Conservation (phyloP, 2,329 filamentous ascomycete genomes). For the Whalleya microplaca region DNA sequence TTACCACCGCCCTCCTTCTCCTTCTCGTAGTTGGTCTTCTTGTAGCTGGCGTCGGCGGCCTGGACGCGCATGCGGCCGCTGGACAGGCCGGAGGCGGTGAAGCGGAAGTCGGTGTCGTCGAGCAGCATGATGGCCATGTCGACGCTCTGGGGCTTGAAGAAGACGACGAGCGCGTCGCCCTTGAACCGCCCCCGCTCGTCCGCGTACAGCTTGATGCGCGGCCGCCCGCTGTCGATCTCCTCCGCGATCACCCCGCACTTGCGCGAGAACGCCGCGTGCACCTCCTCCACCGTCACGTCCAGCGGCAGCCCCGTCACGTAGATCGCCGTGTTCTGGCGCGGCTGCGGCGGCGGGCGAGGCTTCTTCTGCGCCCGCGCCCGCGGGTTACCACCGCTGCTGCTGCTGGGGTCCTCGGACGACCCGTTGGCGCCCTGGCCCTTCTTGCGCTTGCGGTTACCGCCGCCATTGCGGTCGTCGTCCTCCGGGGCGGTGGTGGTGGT, state of each 20-base stretch:
- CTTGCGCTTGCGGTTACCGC: constrained; percentile 40
- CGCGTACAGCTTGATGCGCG: constrained; percentile 90
- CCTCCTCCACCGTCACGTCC: constrained; percentile 79
- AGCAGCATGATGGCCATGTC: constrained; percentile 79
- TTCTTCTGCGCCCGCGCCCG: constrained; percentile 48
- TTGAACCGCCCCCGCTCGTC: constrained; percentile 85
- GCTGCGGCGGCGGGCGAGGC: constrained; percentile 52
- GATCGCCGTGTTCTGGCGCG: constrained; percentile 80
- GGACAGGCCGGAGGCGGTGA: constrained; percentile 54
- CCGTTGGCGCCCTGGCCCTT: constrained; percentile 39
- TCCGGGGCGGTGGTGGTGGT: too few relatives aligned
- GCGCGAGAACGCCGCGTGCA: constrained; percentile 78
- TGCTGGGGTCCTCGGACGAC: constrained; percentile 30
- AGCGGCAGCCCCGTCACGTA: constrained; percentile 87
- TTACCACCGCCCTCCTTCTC: too few relatives aligned
- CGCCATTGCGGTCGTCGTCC: constrained; percentile 38
- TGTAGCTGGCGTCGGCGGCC: constrained; percentile 87
- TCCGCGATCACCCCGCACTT: constrained; percentile 92
- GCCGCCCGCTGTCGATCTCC: constrained; percentile 84
- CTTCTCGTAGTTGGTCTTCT: constrained; percentile 75
- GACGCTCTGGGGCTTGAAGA: constrained; percentile 95
- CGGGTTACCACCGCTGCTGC: too few relatives aligned
- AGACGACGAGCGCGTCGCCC: constrained; percentile 89
- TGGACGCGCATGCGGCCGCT: constrained; percentile 77
- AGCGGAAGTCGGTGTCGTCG: constrained; percentile 81